Evolutionary conservation across 305 asterid species (phyloP).

Genomic region (Fraxinus platypoda): DNA sequence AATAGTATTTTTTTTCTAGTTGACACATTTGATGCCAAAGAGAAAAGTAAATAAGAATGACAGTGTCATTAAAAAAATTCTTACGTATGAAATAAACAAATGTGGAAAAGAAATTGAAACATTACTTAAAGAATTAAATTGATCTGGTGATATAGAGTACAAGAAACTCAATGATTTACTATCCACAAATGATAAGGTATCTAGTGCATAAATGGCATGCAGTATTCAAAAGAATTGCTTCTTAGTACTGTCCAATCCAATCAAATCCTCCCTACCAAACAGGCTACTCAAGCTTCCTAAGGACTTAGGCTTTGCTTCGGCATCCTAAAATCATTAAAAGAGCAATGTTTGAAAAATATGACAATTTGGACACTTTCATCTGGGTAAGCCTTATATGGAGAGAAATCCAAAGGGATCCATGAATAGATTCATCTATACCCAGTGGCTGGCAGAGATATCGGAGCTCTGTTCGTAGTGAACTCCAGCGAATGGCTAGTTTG

Average conservation of each 20-base stretch:
- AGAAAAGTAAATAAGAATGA: background rate
- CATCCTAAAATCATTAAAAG: background rate
- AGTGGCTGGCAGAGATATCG: background rate
- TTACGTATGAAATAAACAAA: background rate
- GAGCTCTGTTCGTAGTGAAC: background rate
- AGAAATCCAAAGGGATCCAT: background rate
- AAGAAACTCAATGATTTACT: background rate
- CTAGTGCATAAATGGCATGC: background rate
- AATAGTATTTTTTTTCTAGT: background rate
- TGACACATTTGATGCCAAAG: background rate
- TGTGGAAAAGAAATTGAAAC: background rate
- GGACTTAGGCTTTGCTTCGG: background rate
- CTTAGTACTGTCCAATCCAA: background rate
- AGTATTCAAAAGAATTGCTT: background rate
- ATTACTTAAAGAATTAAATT: background rate
- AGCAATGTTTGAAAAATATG: background rate
- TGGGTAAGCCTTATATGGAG: background rate
- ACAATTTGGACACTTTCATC: background rate
- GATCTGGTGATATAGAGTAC: background rate
- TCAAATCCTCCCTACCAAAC: background rate
- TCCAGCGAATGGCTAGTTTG: background rate
- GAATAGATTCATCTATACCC: background rate
- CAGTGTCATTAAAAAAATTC: background rate
- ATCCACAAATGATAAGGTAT: background rate
- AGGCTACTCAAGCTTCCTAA: background rate